Evolutionary conservation across 768 basidiomycete genomes (phyloP), one percentile per base, ranked within the genome.

Genomic region (Rhizopogon sp.): DNA sequence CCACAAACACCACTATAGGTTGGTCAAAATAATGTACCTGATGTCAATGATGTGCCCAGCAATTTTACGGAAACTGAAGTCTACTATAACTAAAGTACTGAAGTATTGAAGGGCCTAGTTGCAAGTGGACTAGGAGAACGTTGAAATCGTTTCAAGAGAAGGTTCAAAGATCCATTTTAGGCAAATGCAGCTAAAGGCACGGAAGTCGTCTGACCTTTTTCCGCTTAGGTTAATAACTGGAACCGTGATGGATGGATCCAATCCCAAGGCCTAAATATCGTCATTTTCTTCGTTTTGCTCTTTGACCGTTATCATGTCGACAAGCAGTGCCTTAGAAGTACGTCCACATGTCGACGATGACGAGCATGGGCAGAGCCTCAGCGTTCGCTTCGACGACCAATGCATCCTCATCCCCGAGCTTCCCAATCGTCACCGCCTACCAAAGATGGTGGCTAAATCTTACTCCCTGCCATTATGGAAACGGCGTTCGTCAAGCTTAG

Each of bases 321-420:
- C 20, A 14, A 35, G 20, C 20, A 37, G 33, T 22, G 33, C 47
- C 2, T 25, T 37, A 29, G 22, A 22, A 14, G 9, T 37, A 13
- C 22, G 20, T 35, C 14, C 35, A 9, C 33, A 20, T 16, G 20
- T 22, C 10, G 13, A 37, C n/a, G 28, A 59, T 50, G 62, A 59
- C 22, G 70, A 68, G 39, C 60, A 17, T 8, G 58, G 60, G 0
- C 47, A 49, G 14, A 64, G 70, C 55, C 47, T 49, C 13, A 64
- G 63, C 22, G 89, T 90, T 4, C 79, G 88, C 54, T 91, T 91
- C 70, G 81, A 90, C 73, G 73, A 75, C 52, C 79, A 85, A 62
- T 90, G 89, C 56, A 73, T 88, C 4, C 78, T 91, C 62, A 90
- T 91, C 54, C 88, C 88, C n/a, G 80, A 86, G 50, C 65, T 62